Conservation (phyloP, 2,329 filamentous ascomycete species). For the Keithomyces neogunnii region DNA sequence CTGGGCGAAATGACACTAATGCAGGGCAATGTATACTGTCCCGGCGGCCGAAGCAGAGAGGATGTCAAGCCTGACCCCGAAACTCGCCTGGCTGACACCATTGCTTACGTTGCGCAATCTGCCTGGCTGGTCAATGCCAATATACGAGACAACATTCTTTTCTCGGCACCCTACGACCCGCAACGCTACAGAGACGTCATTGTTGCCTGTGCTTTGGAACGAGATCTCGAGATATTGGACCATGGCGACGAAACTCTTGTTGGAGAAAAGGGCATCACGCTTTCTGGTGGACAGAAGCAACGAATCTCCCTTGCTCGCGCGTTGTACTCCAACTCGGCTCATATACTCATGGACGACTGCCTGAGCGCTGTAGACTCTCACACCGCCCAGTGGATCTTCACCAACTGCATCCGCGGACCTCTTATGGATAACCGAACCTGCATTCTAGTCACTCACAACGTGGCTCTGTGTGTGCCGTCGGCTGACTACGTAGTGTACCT, state of each 20-base stretch:
- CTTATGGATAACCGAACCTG: slow-evolving; percentile 86
- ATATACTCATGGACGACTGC: slow-evolving; percentile 89
- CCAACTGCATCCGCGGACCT: slow-evolving; percentile 80
- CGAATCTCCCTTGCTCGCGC: slow-evolving; percentile 94
- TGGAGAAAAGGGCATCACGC: slow-evolving; percentile 92
- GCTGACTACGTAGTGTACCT: slow-evolving; percentile 77
- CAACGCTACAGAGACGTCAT: slow-evolving; percentile 82
- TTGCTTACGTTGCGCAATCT: slow-evolving; percentile 94
- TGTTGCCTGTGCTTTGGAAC: slow-evolving; percentile 80
- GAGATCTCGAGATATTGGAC: slow-evolving; percentile 87
- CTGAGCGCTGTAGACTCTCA: slow-evolving; percentile 95
- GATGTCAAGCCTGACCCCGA: slow-evolving; percentile 74
- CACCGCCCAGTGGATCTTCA: slow-evolving; percentile 96
- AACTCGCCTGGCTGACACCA: slow-evolving; percentile 80
- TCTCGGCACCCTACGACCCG: slow-evolving; percentile 72
- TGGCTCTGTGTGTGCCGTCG: slow-evolving; percentile 74
- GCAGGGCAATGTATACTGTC: slow-evolving; percentile 72
- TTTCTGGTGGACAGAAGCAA: slow-evolving; percentile 96
- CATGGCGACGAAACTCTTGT: slow-evolving; percentile 88
- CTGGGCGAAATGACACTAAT: slow-evolving; percentile 92
- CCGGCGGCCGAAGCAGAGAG: slow-evolving; percentile 77
- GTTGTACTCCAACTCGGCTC: slow-evolving; percentile 89
- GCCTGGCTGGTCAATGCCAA: slow-evolving; percentile 95
- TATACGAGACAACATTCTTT: slow-evolving; percentile 93
- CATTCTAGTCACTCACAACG: slow-evolving; percentile 92